These are phyloP conservation scores for Peronospora belbahrii DNA, from an alignment of 352 stramenopile genomes.

Conservation along the genomic window DNA sequence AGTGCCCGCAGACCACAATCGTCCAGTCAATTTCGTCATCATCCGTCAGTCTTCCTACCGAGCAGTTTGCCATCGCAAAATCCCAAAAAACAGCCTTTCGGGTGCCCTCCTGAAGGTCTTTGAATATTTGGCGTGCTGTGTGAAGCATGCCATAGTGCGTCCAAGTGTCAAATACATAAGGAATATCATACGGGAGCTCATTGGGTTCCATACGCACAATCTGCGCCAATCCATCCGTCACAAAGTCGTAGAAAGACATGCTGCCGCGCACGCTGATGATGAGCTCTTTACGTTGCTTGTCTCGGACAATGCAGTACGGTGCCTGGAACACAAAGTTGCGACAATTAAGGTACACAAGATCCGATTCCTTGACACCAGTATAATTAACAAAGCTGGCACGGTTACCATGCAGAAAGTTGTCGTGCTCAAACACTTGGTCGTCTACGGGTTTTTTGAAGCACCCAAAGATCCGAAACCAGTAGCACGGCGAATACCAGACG, in stretches of 20 bases:
- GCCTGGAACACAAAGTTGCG: conserved; percentile 73
- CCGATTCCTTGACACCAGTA: conserved; percentile 46
- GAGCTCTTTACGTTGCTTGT: conserved; percentile 49
- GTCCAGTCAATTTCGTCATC: conserved; percentile 34
- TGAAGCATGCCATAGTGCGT: conserved; percentile 72
- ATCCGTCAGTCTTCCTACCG: conserved; percentile 3
- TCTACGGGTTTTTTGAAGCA: conserved; percentile 41
- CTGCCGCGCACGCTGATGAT: conserved; percentile 71
- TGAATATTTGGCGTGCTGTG: conserved; percentile 55
- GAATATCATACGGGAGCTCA: conserved; percentile 47
- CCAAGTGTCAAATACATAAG: conserved; percentile 35
- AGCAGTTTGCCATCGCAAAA: conserved; percentile 48
- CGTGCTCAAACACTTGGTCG: conserved; percentile 51
- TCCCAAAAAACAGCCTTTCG: conserved; percentile 62
- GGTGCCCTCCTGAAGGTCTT: conserved; percentile 46
- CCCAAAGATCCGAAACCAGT: conserved; percentile 58
- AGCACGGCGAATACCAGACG: conserved; percentile 64
- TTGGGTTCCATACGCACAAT: conserved; percentile 51
- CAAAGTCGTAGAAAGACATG: conserved; percentile 74
- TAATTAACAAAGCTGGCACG: conserved; percentile 64
- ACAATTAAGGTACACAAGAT: conserved; percentile 73
- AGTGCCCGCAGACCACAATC: conserved; percentile 75
- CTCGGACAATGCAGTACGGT: conserved; percentile 69
- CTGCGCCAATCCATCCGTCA: conserved; percentile 62
- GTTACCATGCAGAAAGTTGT: conserved; percentile 54